Base-by-base conservation (phyloP, 352 stramenopile species). In the Salisapilia sapeloensis region DNA sequence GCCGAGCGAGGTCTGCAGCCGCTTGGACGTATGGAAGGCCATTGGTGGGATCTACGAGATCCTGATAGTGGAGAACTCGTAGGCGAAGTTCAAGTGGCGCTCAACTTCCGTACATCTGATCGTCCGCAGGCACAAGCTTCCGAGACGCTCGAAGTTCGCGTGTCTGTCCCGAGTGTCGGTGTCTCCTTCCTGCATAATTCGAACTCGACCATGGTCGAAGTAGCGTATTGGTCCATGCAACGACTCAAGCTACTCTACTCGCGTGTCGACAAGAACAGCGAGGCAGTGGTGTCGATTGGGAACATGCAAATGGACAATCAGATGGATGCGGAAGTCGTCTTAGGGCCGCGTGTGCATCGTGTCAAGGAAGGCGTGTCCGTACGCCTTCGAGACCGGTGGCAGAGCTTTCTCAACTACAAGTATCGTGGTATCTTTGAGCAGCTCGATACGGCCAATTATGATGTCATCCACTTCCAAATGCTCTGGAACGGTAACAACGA, bases 241-340 rank as follows among this genome's bases (percentile, higher is more conserved):
- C 70, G 76, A 1, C 42, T 87, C 6, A 64, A 63, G 0, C 41
- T 89, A 6, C 40, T 92, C 14, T 92, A 87, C 34, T 84, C 70
- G 1, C 60, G 66, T 27, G 66, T 72, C 2, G 71, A 65, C 21
- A 56, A 66, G n/a, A 86, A 66, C 43, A 89, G 69, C 24, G 76
- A 92, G 29, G 52, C 89, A 17, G 54, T 78, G 0, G 78, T 84
- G 35, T 83, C 70, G 11, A 45, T 92, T 11, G 76, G 76, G 2
- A 92, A 92, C 21, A 17, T 89, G 20, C 76, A 92, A 33, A 87
- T 92, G 70, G 76, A 92, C 46, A 89, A 92, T 29, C 76, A 92
- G 49, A 92, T 92, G 70, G 76, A 92, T 33, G 47, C 53, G 12
- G 72, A 87, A 31, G 76, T 92, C 22, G 65, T 92, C 23, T 42